Evolutionary conservation across 805 yeast genomes (phyloP).

Genomic region (Candida endomychidarum): DNA sequence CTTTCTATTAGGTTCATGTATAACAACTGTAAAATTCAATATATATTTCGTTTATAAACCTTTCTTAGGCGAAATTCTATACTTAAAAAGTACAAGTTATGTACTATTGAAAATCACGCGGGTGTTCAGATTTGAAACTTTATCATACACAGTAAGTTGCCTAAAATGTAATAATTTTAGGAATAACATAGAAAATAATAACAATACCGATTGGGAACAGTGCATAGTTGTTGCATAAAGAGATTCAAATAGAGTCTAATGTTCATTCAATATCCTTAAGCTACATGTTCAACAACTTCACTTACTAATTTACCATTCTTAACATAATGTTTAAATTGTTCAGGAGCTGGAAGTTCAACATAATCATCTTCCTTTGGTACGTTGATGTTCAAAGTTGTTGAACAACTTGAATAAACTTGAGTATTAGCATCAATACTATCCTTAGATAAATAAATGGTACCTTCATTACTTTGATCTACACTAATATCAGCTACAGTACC

Average conservation of each 20-base stretch:
- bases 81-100: too few relatives aligned
- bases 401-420: slow-evolving; percentile 76
- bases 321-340: slow-evolving; percentile 80
- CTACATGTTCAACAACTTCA: slow-evolving; percentile 80
- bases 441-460: slow-evolving; percentile 73
- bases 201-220: too few relatives aligned
- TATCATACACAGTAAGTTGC: too few relatives aligned
- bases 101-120: too few relatives aligned
- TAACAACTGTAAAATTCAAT: too few relatives aligned
- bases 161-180: too few relatives aligned
- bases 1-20: too few relatives aligned
- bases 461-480: slow-evolving; percentile 86
- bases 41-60: too few relatives aligned
- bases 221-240: too few relatives aligned
- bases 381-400: slow-evolving; percentile 84
- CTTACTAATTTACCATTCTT: slow-evolving; percentile 61
- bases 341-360: slow-evolving; percentile 83
- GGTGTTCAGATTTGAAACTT: too few relatives aligned
- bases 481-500: slow-evolving; percentile 82
- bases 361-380: slow-evolving; percentile 77
- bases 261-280: slow-evolving; percentile 23
- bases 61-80: too few relatives aligned
- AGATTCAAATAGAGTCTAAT: background rate
- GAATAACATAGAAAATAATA: too few relatives aligned
- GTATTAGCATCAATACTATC: slow-evolving; percentile 64